Evolutionary conservation across 129 eudicot species (phyloP).

Genomic region (Sambucus nigra): DNA sequence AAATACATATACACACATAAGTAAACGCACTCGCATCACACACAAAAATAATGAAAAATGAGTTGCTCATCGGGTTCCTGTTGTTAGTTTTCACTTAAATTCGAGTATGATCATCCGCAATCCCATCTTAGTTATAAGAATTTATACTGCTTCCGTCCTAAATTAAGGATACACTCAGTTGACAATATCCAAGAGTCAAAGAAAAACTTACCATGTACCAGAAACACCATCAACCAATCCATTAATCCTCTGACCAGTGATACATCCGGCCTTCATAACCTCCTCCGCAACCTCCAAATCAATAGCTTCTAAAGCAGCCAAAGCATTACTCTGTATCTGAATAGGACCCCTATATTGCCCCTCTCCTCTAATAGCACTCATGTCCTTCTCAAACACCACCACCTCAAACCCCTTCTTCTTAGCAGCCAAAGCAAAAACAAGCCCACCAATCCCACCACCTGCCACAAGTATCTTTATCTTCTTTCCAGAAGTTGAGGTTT

Average conservation of each 20-base stretch:
- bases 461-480: slow-evolving; percentile 76
- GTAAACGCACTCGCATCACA: no score
- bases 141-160: no score
- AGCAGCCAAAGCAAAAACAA: slow-evolving; percentile 92
- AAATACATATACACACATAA: no score
- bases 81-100: no score
- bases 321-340: slow-evolving; percentile 95
- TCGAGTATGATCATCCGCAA: no score
- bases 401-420: slow-evolving; percentile 90
- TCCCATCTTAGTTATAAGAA: no score
- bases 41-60: no score
- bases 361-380: slow-evolving; percentile 98
- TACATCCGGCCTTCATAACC: slow-evolving; percentile 90
- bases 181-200: no score
- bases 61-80: no score
- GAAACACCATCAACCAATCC: slow-evolving; percentile 96
- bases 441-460: slow-evolving; percentile 96
- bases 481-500: slow-evolving; percentile 10
- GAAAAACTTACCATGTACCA: slow-evolving; percentile 66
- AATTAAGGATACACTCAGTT: no score
- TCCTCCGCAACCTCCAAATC: slow-evolving; percentile 96
- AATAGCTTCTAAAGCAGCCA: slow-evolving; percentile 98
- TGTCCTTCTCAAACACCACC: slow-evolving; percentile 89
- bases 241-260: slow-evolving; percentile 93
- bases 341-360: slow-evolving; percentile 98